Evolutionary conservation across 78 protist species (phyloP).

Genomic region (Dictyostelium capitatum): DNA sequence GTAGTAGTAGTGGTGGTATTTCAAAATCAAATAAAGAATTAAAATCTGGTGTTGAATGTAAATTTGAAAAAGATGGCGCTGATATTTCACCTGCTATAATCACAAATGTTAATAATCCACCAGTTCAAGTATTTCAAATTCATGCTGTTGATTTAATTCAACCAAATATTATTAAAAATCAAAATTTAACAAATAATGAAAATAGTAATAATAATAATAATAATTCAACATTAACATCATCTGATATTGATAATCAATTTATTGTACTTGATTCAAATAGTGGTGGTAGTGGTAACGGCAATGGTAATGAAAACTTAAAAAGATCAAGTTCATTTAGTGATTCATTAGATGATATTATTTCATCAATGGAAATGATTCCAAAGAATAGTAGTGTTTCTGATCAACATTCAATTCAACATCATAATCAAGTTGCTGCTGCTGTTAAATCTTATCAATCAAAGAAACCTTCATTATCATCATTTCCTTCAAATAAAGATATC

Average conservation of each 20-base stretch:
- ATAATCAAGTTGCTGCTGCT: neutral
- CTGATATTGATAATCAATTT: neutral
- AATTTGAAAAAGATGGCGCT: no score
- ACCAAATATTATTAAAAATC: no score
- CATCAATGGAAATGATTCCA: constrained; percentile 21
- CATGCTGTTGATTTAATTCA: no score
- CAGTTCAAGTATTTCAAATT: neutral
- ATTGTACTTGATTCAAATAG: neutral
- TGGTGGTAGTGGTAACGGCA: neutral
- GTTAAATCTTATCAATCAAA: neutral
- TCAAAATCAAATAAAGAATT: neutral
- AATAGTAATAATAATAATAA: neutral
- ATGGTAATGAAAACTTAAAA: neutral
- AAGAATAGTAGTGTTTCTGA: neutral
- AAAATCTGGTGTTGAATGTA: no score
- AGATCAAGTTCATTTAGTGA: neutral
- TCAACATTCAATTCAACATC: neutral
- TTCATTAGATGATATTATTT: constrained; percentile 5
- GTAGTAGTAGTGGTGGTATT: neutral
- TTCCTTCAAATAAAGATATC: neutral
- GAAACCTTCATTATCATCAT: neutral
- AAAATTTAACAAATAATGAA: neutral
- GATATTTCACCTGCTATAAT: neutral
- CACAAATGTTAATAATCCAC: neutral
- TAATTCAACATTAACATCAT: neutral